Evolutionary conservation across 495 filamentous ascomycete genomes (phyloP).

Genomic region (Penicillium salamii): DNA sequence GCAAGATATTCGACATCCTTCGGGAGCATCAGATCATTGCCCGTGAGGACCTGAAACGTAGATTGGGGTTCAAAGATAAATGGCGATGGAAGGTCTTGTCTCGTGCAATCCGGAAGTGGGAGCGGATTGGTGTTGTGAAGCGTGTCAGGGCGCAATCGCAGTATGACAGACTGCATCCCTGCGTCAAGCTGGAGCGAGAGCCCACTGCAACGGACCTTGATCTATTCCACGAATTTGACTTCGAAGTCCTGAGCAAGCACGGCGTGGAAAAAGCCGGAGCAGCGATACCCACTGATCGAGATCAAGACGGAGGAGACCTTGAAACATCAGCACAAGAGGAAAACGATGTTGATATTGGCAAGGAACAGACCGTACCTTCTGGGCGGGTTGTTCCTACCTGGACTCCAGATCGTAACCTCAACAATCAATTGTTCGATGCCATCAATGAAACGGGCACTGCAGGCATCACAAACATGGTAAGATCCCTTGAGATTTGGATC

Average conservation of each 20-base stretch:
- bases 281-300: conserved; percentile 3
- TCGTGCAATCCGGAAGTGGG: conserved; percentile 66
- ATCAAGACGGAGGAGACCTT: conserved; percentile 31
- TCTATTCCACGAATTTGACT: conserved; percentile 47
- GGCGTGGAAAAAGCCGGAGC: conserved; percentile 39
- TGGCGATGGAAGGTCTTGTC: conserved; percentile 68
- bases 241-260: conserved; percentile 25
- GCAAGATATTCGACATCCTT: conserved; percentile 46
- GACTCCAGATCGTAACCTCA: conserved; percentile 49
- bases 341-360: conserved; percentile 18
- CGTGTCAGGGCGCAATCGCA: conserved; percentile 62
- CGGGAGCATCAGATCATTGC: conserved; percentile 45
- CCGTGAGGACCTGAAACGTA: conserved; percentile 59
- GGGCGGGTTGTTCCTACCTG: conserved; percentile 49
- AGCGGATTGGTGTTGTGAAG: conserved; percentile 63
- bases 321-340: conserved; percentile 23
- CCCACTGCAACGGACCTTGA: conserved; percentile 63
- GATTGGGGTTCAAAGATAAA: conserved; percentile 54
- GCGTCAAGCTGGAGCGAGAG: conserved; percentile 73
- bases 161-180: conserved; percentile 46
- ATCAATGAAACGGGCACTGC: conserved; percentile 47
- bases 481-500: conserved; percentile 1
- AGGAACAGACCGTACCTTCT: conserved; percentile 30
- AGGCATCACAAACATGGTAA: conserved; percentile 53
- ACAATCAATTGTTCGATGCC: conserved; percentile 54